Base-by-base conservation (phyloP, 108 stramenopile species). In the Aurantiochytrium sp. region DNA sequence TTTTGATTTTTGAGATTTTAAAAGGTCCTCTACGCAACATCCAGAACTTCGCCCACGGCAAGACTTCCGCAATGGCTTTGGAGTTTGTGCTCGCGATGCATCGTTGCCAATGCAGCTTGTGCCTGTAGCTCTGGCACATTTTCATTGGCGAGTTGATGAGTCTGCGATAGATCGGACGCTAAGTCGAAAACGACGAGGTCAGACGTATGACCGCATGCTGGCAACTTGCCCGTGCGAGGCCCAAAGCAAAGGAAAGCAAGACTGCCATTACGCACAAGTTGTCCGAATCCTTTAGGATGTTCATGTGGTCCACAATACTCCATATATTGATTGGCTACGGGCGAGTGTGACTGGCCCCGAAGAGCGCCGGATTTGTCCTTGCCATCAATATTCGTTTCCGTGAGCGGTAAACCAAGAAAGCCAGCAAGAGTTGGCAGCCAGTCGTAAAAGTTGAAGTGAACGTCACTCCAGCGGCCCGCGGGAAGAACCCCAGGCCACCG, bases 401-500 rank as follows among this genome's bases (percentile, higher is more conserved):
- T 6, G 35, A 69, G 25, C 16, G 25, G 2, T n/a, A 69, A 0
- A 10, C 4, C 64, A 6, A 42, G 29, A 2, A 69, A 16, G 64
- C 64, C 64, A 18, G 64, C 64, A 42, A 69, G 64, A 6, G 73
- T 76, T 16, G 73, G 44, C 4, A 76, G 44, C n/a, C 18, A 55
- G 73, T 76, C 73, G 45, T 45, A 49, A 45, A 76, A 76, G 53
- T 19, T 19, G 12, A 44, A 76, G 44, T 47, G 19, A 25, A 45
- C n/a, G 51, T 51, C 25, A 6, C 10, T 76, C 73, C 45, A 51
- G 5, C 29, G 1, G n/a, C 72, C 72, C 58, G 71, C n/a, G 4
- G 89, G 29, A 5, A 73, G 5, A 10, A 21, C 29, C n/a, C 89
- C 89, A 5, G 89, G 71, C 89, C 89, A 89, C 6, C 89, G 71